phyloP scores from a whole-genome alignment of 768 basidiomycete genomes.

The Antrodiella citrinella region DNA sequence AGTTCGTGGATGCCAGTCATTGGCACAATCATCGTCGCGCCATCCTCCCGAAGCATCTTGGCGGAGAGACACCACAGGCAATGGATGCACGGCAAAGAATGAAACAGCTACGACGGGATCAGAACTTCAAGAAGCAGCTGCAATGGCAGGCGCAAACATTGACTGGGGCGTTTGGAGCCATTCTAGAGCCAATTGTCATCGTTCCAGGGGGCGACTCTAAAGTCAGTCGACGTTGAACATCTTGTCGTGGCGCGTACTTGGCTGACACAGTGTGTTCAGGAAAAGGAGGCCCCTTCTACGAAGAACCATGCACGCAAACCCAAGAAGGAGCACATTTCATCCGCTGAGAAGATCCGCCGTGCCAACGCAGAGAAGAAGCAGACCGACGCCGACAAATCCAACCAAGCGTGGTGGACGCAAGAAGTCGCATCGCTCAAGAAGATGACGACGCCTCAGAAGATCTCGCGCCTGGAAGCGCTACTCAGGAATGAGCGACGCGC shows the following conservation, averaged over 20 bases:
- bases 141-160: conserved; percentile 55
- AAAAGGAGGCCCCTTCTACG: background rate
- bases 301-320: conserved; percentile 8
- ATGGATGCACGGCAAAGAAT: conserved; percentile 28
- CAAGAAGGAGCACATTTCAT: conserved; percentile 27
- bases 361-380: conserved; percentile 39
- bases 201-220: conserved; percentile 5
- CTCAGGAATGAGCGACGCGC: conserved; percentile 34
- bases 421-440: conserved; percentile 34
- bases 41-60: conserved; percentile 46
- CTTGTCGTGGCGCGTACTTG: too few relatives aligned
- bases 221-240: too few relatives aligned
- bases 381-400: conserved; percentile 30
- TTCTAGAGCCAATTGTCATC: conserved; percentile 48
- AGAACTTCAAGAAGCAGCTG: conserved; percentile 48
- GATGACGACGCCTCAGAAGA: conserved; percentile 25
- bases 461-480: conserved; percentile 28
- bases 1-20: conserved; percentile 45
- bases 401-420: conserved; percentile 44
- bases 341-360: conserved; percentile 33
- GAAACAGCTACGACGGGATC: conserved; percentile 35
- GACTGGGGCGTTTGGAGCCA: conserved; percentile 51
- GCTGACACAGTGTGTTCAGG: background rate
- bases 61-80: conserved; percentile 32
- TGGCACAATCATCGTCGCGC: conserved; percentile 48